Evolutionary conservation across 2,329 filamentous ascomycete genomes (phyloP).

Genomic region (Clonostachys solani): DNA sequence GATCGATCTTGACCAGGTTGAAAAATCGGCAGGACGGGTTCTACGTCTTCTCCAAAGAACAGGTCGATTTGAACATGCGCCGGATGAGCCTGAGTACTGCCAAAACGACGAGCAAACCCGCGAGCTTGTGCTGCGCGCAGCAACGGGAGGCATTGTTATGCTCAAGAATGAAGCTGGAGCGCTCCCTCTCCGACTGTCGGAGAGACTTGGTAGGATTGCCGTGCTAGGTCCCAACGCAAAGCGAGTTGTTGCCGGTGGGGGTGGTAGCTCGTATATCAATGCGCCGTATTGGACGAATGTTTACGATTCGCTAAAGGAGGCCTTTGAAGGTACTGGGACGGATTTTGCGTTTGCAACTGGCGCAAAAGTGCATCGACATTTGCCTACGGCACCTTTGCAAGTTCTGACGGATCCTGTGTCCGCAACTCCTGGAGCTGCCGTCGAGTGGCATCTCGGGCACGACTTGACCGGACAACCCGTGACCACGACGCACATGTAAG

Average conservation of each 20-base stretch:
- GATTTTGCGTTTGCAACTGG: neutral
- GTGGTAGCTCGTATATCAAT: constrained; percentile 1
- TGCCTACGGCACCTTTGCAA: neutral
- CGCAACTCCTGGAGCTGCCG: neutral
- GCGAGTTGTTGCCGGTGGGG: neutral
- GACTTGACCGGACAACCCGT: neutral
- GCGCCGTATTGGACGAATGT: constrained; percentile 3
- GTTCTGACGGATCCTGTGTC: neutral
- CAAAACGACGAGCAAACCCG: neutral
- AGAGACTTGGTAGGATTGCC: neutral
- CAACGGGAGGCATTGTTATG: constrained; percentile 36
- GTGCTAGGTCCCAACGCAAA: neutral
- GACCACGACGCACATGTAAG: neutral
- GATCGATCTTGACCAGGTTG: constrained; percentile 8
- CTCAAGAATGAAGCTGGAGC: constrained; percentile 24
- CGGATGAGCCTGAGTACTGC: neutral
- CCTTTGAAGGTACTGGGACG: neutral
- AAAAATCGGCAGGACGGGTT: constrained; percentile 9
- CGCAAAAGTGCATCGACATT: neutral
- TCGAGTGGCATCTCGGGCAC: neutral
- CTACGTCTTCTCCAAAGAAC: constrained; percentile 10
- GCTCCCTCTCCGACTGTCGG: constrained; percentile 36
- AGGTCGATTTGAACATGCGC: constrained; percentile 2
- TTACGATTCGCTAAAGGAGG: neutral
- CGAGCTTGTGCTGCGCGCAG: constrained; percentile 12